Evolutionary conservation across 2,329 filamentous ascomycete genomes (phyloP), one percentile per base, ranked within the genome.

Genomic region (Neodidymelliopsis sp.): DNA sequence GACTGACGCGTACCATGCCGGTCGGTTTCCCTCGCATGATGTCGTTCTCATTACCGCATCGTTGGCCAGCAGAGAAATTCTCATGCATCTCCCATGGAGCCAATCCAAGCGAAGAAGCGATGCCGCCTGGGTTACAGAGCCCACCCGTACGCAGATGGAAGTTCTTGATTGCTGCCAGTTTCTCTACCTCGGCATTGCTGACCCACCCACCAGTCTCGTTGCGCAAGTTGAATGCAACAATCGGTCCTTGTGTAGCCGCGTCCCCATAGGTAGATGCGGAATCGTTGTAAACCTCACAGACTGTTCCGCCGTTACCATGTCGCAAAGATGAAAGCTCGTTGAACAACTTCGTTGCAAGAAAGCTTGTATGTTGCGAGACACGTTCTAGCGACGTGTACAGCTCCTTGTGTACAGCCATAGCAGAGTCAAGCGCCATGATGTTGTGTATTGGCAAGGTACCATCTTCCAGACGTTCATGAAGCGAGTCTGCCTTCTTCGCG

Each of bases 401-500:
- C 15, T 79, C 78, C 35, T 74, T 56, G 63, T 97, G 90, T 0
- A 85, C 79, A 19, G 84, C 77, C 58, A 97, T 79, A 0, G 92
- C 93, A 11, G 83, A 78, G 57, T 88, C 87, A 6, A 96, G 76
- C 2, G 92, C 93, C 45, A 96, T 79, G 56, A 99, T 97, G 67
- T 76, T 96, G 71, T 97, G 94, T 44, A 97, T 87, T 0, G 93
- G 91, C 4, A 97, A 71, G 0, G 93, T 97, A 1, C 93, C 94
- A 69, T 99, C 93, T 71, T 99, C 93, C 2, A 97, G 78, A 25
- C 84, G 83, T 52, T 92, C 89, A 66, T 97, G 93, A 2, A 96
- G 75, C 22, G 82, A 83, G 6, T 81, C 77, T n/a, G 65, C 54
- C 68, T 96, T 97, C 28, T 83, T 81, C 1, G 85, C 88, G 76